Evolutionary conservation across 1,284 basidiomycete species (phyloP), one percentile per base, ranked within the genome.

Genomic region (Sanguinoderma infundibulare): DNA sequence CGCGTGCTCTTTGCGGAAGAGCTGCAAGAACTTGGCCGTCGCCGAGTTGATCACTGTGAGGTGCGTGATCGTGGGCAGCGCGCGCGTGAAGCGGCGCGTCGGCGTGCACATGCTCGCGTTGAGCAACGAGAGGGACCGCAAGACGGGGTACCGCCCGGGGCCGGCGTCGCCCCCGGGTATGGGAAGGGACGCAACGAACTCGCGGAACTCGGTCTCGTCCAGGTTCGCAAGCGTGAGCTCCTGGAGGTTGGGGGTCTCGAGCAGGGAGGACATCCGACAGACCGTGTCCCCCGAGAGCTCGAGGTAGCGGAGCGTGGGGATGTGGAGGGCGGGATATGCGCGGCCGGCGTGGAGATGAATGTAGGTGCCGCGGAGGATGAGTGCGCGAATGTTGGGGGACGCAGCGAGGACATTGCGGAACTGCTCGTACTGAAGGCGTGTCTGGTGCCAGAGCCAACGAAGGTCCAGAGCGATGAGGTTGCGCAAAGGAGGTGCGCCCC

Each of bases 151-250:
- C 6, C 65, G 64, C 22, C 39, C 46, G 26, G 55, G 39, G 6
- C 24, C 20, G 7, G 39, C 26, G 2, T 15, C 39, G 8, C 15
- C 55, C 26, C 20, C 36, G 14, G 60, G 60, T 10, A 57, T 34
- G 32, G 68, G 65, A 24, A 71, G 67, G 30, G 62, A 70, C 36
- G 63, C 62, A 46, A 71, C 68, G 53, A 72, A 67, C 52, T 71
- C 71, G 59, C 71, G 70, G 59, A 70, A 72, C 62, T 72, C 71
- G 55, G 68, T 67, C 58, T 72, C 70, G 62, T 72, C 71, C 24
- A 72, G 67, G 57, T 72, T 72, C 55, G 67, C 71, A 44, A 72
- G 70, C 35, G 68, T 59, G 32, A 71, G 67, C 50, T 67, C 66
- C 49, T 67, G 57, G 35, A 72, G 66, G 24, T 56, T 61, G 14